Evolutionary conservation across 345 rosid genomes (phyloP).

Genomic region (Eucalyptus erythrocorys): DNA sequence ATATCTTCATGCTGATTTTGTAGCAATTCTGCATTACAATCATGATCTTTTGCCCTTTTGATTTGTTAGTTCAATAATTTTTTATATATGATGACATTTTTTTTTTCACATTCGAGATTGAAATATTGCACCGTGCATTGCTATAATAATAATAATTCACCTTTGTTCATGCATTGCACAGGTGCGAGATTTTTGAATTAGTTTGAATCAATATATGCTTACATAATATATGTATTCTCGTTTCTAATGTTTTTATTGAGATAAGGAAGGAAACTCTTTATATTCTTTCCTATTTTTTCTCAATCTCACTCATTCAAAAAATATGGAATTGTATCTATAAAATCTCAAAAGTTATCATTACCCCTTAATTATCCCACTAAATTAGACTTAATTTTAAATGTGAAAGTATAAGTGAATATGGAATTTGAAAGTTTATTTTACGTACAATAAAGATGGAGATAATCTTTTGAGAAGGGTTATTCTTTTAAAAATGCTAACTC

Average conservation of each 20-base stretch:
- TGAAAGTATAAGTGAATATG: not conserved
- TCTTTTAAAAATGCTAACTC: not conserved
- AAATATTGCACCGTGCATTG: not conserved
- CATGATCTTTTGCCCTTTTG: not conserved
- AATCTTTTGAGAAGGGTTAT: not conserved
- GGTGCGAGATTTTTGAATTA: not conserved
- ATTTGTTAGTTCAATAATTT: not conserved
- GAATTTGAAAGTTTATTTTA: not conserved
- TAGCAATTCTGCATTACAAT: too few species aligned
- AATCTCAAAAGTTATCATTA: not conserved
- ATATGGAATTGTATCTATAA: not conserved
- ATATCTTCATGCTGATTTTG: not conserved
- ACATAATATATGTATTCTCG: not conserved
- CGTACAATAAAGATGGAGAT: not conserved
- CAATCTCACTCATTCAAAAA: not conserved
- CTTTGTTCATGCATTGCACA: not conserved
- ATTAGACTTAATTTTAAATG: not conserved
- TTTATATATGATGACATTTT: not conserved
- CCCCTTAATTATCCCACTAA: not conserved
- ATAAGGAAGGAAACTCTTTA: not conserved
- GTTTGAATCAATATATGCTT: not conserved
- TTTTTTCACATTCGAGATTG: not conserved
- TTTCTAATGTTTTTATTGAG: not conserved
- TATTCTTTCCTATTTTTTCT: too few species aligned
- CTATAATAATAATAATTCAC: not conserved